Evolutionary conservation across 441 rosid species (phyloP), one percentile per base, ranked within the genome.

Genomic region (Raphanus hybrid): DNA sequence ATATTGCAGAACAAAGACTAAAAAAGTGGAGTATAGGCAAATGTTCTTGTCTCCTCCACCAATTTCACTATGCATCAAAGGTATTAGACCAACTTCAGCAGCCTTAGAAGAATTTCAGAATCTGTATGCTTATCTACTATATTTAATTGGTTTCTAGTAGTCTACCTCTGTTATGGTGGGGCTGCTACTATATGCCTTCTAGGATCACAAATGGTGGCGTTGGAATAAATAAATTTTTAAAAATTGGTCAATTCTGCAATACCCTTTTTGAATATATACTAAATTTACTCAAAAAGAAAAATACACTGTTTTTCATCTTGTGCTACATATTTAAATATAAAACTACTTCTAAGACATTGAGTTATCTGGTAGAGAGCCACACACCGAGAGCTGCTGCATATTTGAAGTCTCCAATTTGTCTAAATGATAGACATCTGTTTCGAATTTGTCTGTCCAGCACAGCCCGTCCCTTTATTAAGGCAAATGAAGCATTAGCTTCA

Each of bases 161-260:
- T n/a, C 60, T 43, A 43, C 52, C 50, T 3, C 14, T 55, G 27
- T 18, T 55, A 4, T 55, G 61, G 29, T 18, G 29, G 26, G 55
- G 34, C 8, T 50, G 55, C 16, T 57, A 57, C 23, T 27, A 59
- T 72, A n/a, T 72, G 18, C 18, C 14, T 74, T 74, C 78, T 41
- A 26, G 2, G n/a, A 55, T 65, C 69, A 14, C 16, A 65, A 41
- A 65, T 66, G 23, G 71, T 66, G 71, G 77, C 77, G 77, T 39
- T 65, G 32, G 59, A 65, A 18, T 37, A 59, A 12, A 29, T 37
- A 16, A 39, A 45, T 11, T 23, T 11, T 23, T 0, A 64, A 37
- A 16, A 29, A 74, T 66, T 74, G n/a, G 45, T 65, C 58, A 50
- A 50, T 37, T 64, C 14, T 16, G 14, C 43, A 60, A 57, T 55